Percentiles rank a stretch among this genome's conserved stretches.
These are phyloP conservation scores for Spiraea crenata DNA, from an alignment of 331 rosid genomes.

Conservation along the genomic window DNA sequence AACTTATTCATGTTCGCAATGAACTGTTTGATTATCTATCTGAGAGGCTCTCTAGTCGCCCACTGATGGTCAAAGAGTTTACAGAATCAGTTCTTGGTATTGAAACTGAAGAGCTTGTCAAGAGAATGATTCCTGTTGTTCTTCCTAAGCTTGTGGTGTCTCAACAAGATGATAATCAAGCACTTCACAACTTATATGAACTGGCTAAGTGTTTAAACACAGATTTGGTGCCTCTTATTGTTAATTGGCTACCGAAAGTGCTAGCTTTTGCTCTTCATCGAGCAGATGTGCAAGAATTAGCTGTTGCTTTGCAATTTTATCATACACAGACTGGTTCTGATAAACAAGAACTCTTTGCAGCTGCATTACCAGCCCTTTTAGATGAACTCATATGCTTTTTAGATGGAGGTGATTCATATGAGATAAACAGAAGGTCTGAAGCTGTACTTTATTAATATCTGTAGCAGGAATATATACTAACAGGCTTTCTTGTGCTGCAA, in stretches of 20 bases:
- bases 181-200: constrained; percentile 63
- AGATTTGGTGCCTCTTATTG: constrained; percentile 59
- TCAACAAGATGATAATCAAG: constrained; percentile 67
- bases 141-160: constrained; percentile 94
- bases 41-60: constrained; percentile 58
- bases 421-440: constrained; percentile 68
- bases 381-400: constrained; percentile 90
- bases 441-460: constrained; percentile 4
- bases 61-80: constrained; percentile 76
- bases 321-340: constrained; percentile 60
- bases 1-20: constrained; percentile 65
- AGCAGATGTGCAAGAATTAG: constrained; percentile 60
- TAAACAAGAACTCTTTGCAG: constrained; percentile 77
- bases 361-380: constrained; percentile 82
- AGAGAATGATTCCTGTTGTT: constrained; percentile 81
- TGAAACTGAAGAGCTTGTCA: constrained; percentile 66
- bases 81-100: constrained; percentile 86
- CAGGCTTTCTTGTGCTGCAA: constrained; percentile 1
- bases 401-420: constrained; percentile 70
- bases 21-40: constrained; percentile 79
- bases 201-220: constrained; percentile 70
- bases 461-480: background rate
- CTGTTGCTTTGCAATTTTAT: constrained; percentile 79
- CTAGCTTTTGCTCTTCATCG: constrained; percentile 85
- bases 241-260: constrained; percentile 87